Evolutionary conservation across 306 rosid genomes (phyloP).

Genomic region (Fragaria vesca): DNA sequence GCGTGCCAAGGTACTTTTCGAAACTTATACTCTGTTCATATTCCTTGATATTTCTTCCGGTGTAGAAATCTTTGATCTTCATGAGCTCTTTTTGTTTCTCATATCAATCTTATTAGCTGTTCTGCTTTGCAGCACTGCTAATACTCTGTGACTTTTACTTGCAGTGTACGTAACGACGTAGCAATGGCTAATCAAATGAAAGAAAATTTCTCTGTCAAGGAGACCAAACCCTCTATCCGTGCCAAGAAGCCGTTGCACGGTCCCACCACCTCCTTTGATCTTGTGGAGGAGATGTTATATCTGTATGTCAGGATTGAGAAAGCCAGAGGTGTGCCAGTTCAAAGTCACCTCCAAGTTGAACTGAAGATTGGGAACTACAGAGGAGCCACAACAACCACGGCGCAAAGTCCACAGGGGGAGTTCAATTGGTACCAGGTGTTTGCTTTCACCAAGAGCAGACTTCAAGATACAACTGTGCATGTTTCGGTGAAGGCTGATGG

Average conservation of each 20-base stretch:
- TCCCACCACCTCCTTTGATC: slow-evolving; percentile 4
- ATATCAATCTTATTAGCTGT: neutral
- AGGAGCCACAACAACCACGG: neutral
- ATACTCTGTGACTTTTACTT: neutral
- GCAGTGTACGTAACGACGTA: neutral
- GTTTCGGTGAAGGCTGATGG: slow-evolving; percentile 1
- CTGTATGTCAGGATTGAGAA: slow-evolving; percentile 33
- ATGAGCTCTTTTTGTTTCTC: neutral
- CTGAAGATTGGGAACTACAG: slow-evolving; percentile 12
- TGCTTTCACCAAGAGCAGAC: neutral
- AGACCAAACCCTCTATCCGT: neutral
- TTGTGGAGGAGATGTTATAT: slow-evolving; percentile 34
- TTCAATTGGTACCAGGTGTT: neutral
- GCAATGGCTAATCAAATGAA: neutral
- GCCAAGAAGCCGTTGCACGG: neutral
- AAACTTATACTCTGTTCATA: neutral
- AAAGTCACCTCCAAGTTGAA: neutral
- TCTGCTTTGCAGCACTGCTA: neutral
- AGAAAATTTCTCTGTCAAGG: slow-evolving; percentile 12
- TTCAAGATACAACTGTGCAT: slow-evolving; percentile 2
- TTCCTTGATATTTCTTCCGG: too few species aligned
- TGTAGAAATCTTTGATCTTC: too few species aligned
- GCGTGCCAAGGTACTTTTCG: neutral
- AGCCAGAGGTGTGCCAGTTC: slow-evolving; percentile 20
- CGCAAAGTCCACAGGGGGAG: neutral